Evolutionary conservation across 257 asterid genomes (phyloP).

Genomic region (Sherardia arvensis): DNA sequence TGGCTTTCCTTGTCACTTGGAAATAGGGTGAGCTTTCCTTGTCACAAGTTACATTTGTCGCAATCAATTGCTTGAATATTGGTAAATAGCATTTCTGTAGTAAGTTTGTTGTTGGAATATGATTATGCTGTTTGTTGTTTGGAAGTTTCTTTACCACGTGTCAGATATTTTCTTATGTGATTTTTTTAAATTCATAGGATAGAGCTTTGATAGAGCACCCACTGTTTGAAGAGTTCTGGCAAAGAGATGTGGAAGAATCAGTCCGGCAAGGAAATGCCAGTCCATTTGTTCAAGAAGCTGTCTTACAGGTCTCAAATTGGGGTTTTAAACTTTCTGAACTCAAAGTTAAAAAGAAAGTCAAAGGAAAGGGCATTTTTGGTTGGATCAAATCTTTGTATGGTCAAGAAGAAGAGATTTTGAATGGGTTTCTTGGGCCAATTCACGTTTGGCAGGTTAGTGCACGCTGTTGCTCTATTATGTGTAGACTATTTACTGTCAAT

Average conservation of each 20-base stretch:
- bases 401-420: conserved; percentile 41
- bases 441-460: conserved; percentile 95
- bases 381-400: conserved; percentile 64
- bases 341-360: conserved; percentile 37
- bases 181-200: conserved; percentile 42
- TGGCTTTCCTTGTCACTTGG: conserved; percentile 63
- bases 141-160: background rate
- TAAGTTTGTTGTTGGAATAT: background rate
- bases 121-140: background rate
- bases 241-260: conserved; percentile 84
- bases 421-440: conserved; percentile 79
- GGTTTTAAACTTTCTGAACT: conserved; percentile 81
- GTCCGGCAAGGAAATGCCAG: conserved; percentile 57
- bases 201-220: conserved; percentile 49
- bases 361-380: conserved; percentile 43
- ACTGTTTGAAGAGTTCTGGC: conserved; percentile 62
- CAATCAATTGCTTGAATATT: background rate
- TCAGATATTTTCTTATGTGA: conserved; percentile 17
- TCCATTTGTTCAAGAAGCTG: conserved; percentile 88
- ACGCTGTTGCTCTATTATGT: background rate
- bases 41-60: conserved; percentile 12
- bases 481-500: background rate
- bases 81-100: background rate
- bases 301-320: conserved; percentile 77
- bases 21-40: conserved; percentile 51